Percentiles rank a stretch among this genome's conserved stretches.
phyloP scores from a whole-genome alignment of 371 early-diverging fungal species.

The Mortierella sp. region DNA sequence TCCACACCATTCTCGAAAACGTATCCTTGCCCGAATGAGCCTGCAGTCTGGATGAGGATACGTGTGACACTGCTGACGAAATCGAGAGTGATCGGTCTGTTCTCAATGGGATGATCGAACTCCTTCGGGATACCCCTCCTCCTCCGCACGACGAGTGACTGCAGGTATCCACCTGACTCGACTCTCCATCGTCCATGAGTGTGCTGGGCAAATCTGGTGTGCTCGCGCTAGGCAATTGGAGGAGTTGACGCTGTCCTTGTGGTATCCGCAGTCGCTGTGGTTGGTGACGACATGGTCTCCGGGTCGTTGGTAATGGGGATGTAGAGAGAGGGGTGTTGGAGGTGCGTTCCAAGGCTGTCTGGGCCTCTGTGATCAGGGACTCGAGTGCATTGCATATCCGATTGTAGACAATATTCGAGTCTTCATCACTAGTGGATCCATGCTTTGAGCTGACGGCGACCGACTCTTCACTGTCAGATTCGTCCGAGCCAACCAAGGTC shows the following conservation, averaged over 20 bases:
- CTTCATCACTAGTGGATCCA: constrained; percentile 31
- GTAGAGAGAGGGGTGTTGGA: background rate
- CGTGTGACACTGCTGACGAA: background rate
- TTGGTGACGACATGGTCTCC: constrained; percentile 2
- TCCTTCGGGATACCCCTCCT: constrained; percentile 40
- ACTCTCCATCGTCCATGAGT: constrained; percentile 15
- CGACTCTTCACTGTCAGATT: constrained; percentile 37
- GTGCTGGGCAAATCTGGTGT: background rate
- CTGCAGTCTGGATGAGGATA: constrained; percentile 12
- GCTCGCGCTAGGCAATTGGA: background rate
- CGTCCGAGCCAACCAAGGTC: constrained; percentile 48
- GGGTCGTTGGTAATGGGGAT: background rate
- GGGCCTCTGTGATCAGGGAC: constrained; percentile 42
- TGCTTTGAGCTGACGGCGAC: constrained; percentile 28
- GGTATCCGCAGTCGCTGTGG: background rate
- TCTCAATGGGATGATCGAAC: constrained; percentile 12
- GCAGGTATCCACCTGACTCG: constrained; percentile 9
- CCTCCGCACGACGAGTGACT: constrained; percentile 19
- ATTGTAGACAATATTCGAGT: constrained; percentile 45
- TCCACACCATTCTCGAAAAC: constrained; percentile 45
- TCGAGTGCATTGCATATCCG: constrained; percentile 49
- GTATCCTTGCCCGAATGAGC: constrained; percentile 7
- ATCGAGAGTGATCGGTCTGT: constrained; percentile 4
- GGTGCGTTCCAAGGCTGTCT: constrained; percentile 28
- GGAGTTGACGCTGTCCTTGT: background rate